phyloP scores from a whole-genome alignment of 495 filamentous ascomycete genomes.

The Elasticomyces elasticus region DNA sequence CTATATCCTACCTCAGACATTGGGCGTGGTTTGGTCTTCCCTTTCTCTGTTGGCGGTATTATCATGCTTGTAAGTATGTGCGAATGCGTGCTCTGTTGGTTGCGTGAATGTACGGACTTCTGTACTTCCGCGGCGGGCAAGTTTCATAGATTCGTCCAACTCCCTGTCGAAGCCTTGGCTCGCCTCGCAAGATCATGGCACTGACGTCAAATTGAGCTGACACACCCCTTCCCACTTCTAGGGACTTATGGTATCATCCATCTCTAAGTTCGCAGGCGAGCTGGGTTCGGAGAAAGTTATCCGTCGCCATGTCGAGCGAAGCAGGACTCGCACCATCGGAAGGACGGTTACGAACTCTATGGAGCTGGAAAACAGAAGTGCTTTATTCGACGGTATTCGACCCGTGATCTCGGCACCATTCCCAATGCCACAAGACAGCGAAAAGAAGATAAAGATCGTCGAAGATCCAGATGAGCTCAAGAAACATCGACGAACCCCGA shows the following conservation, averaged over 20 bases:
- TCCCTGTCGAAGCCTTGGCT: too few species aligned
- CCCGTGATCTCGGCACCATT: constrained; percentile 16
- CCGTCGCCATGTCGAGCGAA: constrained; percentile 50
- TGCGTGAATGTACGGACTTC: too few species aligned
- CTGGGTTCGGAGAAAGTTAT: constrained; percentile 59
- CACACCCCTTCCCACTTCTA: too few species aligned
- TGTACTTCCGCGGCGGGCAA: too few species aligned
- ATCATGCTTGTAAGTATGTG: constrained; percentile 30
- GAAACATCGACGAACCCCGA: background rate
- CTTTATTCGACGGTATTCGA: constrained; percentile 6
- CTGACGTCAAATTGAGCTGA: too few species aligned
- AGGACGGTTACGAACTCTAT: constrained; percentile 41
- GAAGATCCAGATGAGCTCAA: background rate
- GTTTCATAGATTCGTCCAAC: too few species aligned
- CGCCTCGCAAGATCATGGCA: too few species aligned
- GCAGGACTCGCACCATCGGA: constrained; percentile 46
- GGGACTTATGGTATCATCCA: constrained; percentile 35
- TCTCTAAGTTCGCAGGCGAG: constrained; percentile 47
- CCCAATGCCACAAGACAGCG: background rate
- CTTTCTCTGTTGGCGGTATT: constrained; percentile 38
- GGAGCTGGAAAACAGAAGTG: constrained; percentile 21
- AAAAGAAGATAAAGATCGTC: constrained; percentile 11
- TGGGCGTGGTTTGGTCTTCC: constrained; percentile 34
- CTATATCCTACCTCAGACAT: constrained; percentile 38
- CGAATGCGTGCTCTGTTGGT: too few species aligned